Evolutionary conservation across 305 asterid species (phyloP), one percentile per base, ranked within the genome.

Genomic region (Fraxinus xanthoxyloides): DNA sequence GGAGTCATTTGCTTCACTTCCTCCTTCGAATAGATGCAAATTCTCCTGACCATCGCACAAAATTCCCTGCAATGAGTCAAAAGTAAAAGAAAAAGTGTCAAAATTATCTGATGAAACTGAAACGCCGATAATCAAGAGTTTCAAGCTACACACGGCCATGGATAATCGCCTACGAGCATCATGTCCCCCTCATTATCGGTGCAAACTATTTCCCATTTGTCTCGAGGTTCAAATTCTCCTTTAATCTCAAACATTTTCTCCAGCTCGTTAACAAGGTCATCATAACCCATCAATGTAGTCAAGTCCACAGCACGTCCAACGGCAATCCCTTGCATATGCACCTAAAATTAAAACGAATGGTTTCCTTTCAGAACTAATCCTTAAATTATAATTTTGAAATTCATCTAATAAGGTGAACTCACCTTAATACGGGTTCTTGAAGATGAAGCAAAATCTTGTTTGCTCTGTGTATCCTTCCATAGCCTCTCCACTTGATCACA

Each of bases 81-180:
- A 67, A 15, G 35, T 8, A 28, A 23, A 19, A 59, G 7, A 67
- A 1, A 3, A 19, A 26, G 1, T 13, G 7, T 23, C 32, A 65
- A 2, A 26, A 5, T 77, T n/a, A 72, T 48, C 9, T 67, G 54
- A 28, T 13, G 67, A 4, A 76, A 48, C 31, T 31, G 5, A 65
- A 76, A 76, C 2, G 3, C 17, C 2, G 38, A 28, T 5, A 28
- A 12, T 2, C 74, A 19, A 83, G 80, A 78, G 19, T 51, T 19
- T 38, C 9, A 40, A 67, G 84, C 59, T 74, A 88, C 97, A 89
- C 84, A 95, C 98, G 54, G 84, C 98, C 98, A 95, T 43, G 97
- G 97, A 82, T 93, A 95, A 79, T 95, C 97, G 3, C 98, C 98
- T 43, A 95, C 91, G 6, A 95, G 97, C 98, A 95, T 95, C 92